Conservation (phyloP, 805 yeast genomes). For the Cyberlindnera euphorbiiphila region DNA sequence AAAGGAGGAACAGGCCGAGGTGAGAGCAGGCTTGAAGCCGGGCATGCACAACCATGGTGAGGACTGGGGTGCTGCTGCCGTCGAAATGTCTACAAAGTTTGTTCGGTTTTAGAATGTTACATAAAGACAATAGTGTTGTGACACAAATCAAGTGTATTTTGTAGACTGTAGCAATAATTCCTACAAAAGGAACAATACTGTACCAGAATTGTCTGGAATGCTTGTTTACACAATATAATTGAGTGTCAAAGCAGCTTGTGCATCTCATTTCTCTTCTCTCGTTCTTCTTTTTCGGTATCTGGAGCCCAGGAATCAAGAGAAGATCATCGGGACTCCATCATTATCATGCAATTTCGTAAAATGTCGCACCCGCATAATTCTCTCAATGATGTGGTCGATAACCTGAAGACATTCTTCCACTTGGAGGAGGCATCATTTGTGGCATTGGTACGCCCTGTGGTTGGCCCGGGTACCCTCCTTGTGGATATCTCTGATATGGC, state of each 20-base stretch:
- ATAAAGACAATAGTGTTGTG: neutral
- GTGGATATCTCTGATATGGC: slow-evolving; percentile 13
- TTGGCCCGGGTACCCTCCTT: slow-evolving; percentile 9
- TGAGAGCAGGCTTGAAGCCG: slow-evolving; percentile 85
- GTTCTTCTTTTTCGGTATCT: too few species aligned
- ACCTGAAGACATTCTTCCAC: slow-evolving; percentile 8
- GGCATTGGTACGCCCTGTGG: slow-evolving; percentile 10
- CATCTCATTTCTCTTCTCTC: too few species aligned
- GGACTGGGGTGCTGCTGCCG: slow-evolving; percentile 99
- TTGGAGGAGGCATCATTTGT: slow-evolving; percentile 12
- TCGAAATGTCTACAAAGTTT: slow-evolving; percentile 75
- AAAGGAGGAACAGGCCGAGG: slow-evolving; percentile 90
- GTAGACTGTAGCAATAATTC: too few species aligned
- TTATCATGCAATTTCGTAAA: too few species aligned
- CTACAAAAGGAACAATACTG: too few species aligned
- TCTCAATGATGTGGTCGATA: slow-evolving; percentile 9
- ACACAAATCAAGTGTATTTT: too few species aligned
- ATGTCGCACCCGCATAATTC: too few species aligned
- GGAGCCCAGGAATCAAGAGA: too few species aligned
- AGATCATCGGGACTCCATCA: too few species aligned
- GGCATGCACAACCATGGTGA: slow-evolving; percentile 91
- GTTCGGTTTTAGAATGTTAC: neutral
- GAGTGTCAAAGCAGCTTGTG: too few species aligned
- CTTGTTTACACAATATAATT: too few species aligned
- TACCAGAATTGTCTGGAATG: too few species aligned